Base-by-base conservation (phyloP, 2,329 filamentous ascomycete species). In the Talaromyces sp. region DNA sequence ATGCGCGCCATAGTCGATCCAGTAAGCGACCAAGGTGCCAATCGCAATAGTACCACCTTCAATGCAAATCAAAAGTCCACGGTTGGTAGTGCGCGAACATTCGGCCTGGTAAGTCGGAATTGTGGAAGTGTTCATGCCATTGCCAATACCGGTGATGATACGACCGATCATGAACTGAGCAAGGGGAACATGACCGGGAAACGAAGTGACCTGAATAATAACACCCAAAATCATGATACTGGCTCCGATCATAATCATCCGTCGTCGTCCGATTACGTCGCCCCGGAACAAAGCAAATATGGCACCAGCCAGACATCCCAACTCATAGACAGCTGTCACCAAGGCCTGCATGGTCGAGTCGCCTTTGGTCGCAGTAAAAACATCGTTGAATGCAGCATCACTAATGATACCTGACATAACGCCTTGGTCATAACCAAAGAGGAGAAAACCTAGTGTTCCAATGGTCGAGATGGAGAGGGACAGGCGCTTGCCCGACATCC, bases 361-460 rank as follows among this genome's bases (percentile, higher is more conserved):
- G 19, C 65, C 66, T 57, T 73, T 71, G 22, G 74, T 73, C 4
- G 75, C 73, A 3, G 75, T 74, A 63, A 77, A 77, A 9, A 78
- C 69, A 52, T 73, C 63, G 66, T 72, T 65, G 67, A 78, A 77
- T 35, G 72, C 22, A 4, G 63, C 50, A 60, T 73, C 72, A 24
- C 60, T 61, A 47, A 90, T 89, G 91, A 87, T 86, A 68, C 86
- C 86, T 27, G 85, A 87, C 86, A 88, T 88, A 70, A 88, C 85
- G 72, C 86, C 86, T 73, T 88, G 86, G 72, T 88, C 86, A 78
- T 88, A 88, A 61, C 86, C 86, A 75, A 89, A 89, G 50, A 89
- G 78, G 69, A 88, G 88, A 52, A 89, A 86, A 37, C 86, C 86
- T 35, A 73, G 87, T 0, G 87, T 89, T 3, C 87, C 66, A 19